Evolutionary conservation across 2,329 filamentous ascomycete species (phyloP), one percentile per base, ranked within the genome.

Genomic region (Fusarium domesticum): DNA sequence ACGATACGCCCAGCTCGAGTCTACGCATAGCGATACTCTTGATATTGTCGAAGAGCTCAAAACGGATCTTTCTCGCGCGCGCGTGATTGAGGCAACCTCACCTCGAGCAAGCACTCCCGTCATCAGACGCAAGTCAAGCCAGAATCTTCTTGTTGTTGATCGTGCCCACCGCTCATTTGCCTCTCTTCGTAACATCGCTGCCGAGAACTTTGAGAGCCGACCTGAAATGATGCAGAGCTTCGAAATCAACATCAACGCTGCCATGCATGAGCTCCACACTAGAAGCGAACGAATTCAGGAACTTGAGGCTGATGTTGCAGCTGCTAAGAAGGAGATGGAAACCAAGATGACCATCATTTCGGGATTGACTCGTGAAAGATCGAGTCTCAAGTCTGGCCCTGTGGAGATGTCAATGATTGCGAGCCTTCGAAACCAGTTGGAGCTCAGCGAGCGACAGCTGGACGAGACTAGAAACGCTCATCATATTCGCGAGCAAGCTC

Each of bases 331-430:
- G 72, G 93, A 98, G 67, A 95, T 97, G 85, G 93, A 98, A 63
- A 84, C 81, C 51, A 98, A 98, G 78, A 90, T 92, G 75, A 88
- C 89, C 20, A 91, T 98, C 62, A 97, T 98, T 57, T 89, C 89
- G 20, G 93, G 93, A 6, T 75, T 98, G 51, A 95, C 93, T 4
- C 85, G 93, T 42, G 95, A 98, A 68, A 79, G 95, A 47, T 92
- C 89, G 3, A 96, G 90, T 69, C 77, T 96, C 70, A 89, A 92
- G 64, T 79, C 64, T 3, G 86, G 87, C 18, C 87, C 90, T 6
- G 84, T 96, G 62, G 93, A 98, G 62, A 95, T 96, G 64, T 91
- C 89, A 0, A 84, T 96, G 53, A 85, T 97, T 23, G 86, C 89
- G 5, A 85, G 84, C 14, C 81, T 98, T 72, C 86, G 88, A 47